A percentile compares a stretch with the other conserved stretches of the same genome.
Conservation (phyloP, 2,329 filamentous ascomycete species). For the Exophiala spinifera region DNA sequence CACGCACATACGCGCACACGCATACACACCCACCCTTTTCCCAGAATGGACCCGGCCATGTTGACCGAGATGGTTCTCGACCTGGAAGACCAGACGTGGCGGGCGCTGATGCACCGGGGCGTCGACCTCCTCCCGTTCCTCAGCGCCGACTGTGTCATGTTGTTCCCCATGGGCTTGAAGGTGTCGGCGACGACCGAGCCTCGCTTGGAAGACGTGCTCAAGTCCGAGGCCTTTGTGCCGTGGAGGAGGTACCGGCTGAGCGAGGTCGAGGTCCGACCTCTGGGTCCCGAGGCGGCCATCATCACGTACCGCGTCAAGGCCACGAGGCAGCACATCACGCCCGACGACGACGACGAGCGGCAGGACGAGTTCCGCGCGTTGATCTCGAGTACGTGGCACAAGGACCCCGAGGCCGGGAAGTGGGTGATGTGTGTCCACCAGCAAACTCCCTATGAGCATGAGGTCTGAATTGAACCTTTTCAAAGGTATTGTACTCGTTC, state of each 20-base stretch:
- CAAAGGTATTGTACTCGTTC: too few species aligned
- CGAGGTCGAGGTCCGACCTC: slow-evolving; percentile 23
- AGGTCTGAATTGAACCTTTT: slow-evolving; percentile 3
- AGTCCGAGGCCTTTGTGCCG: slow-evolving; percentile 28
- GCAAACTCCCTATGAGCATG: slow-evolving; percentile 27
- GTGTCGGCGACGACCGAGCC: slow-evolving; percentile 23
- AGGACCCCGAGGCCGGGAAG: slow-evolving; percentile 24
- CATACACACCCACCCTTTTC: too few species aligned
- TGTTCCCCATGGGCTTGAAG: slow-evolving; percentile 28
- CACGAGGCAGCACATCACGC: slow-evolving; percentile 21
- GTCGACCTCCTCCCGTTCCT: slow-evolving; percentile 27
- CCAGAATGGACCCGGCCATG: slow-evolving; percentile 15
- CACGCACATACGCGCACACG: too few species aligned
- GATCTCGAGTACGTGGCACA: slow-evolving; percentile 27
- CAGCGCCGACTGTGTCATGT: slow-evolving; percentile 27
- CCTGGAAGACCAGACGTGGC: slow-evolving; percentile 29
- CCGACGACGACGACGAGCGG: slow-evolving; percentile 19
- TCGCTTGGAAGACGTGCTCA: slow-evolving; percentile 28
- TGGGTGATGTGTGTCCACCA: slow-evolving; percentile 29
- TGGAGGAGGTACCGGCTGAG: slow-evolving; percentile 26
- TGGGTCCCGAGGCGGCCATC: slow-evolving; percentile 24
- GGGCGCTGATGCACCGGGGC: slow-evolving; percentile 23
- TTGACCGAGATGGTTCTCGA: slow-evolving; percentile 23
- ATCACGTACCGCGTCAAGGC: slow-evolving; percentile 28
- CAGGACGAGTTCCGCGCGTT: slow-evolving; percentile 27